Conservation (phyloP, 2,329 filamentous ascomycete species). For the Diaporthe helianthi region DNA sequence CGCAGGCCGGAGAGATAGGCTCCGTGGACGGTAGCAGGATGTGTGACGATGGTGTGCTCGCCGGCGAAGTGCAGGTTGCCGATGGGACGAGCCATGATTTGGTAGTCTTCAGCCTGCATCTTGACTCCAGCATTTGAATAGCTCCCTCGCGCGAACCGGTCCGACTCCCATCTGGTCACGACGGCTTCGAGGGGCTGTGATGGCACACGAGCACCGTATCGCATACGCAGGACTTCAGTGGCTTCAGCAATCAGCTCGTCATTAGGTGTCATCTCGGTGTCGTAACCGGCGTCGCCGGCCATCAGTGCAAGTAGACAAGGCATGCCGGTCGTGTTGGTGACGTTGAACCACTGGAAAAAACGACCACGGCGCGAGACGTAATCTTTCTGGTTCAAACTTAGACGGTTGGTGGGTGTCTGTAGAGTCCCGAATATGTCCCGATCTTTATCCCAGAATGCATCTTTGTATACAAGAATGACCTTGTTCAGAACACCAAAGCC, state of each 20-base stretch:
- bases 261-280: slow-evolving; percentile 80
- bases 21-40: slow-evolving; percentile 96
- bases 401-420: slow-evolving; percentile 71
- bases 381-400: slow-evolving; percentile 79
- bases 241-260: slow-evolving; percentile 81
- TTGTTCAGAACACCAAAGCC: slow-evolving; percentile 97
- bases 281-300: slow-evolving; percentile 92
- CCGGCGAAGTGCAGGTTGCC: slow-evolving; percentile 95
- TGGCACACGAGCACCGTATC: slow-evolving; percentile 77
- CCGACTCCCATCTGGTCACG: slow-evolving; percentile 90
- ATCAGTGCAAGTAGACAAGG: slow-evolving; percentile 91
- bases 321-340: slow-evolving; percentile 85
- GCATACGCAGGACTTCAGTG: slow-evolving; percentile 75
- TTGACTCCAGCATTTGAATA: slow-evolving; percentile 92
- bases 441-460: slow-evolving; percentile 88
- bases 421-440: slow-evolving; percentile 95
- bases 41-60: slow-evolving; percentile 93
- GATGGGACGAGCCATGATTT: slow-evolving; percentile 83
- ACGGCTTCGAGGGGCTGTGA: slow-evolving; percentile 79
- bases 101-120: slow-evolving; percentile 87
- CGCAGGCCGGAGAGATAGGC: slow-evolving; percentile 93
- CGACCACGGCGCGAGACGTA: slow-evolving; percentile 83
- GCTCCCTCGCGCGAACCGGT: slow-evolving; percentile 89
- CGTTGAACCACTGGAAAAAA: slow-evolving; percentile 98
- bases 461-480: slow-evolving; percentile 86